Base-by-base conservation (phyloP, 192 early-diverging fungal genomes). In the Dissophora ornata region DNA sequence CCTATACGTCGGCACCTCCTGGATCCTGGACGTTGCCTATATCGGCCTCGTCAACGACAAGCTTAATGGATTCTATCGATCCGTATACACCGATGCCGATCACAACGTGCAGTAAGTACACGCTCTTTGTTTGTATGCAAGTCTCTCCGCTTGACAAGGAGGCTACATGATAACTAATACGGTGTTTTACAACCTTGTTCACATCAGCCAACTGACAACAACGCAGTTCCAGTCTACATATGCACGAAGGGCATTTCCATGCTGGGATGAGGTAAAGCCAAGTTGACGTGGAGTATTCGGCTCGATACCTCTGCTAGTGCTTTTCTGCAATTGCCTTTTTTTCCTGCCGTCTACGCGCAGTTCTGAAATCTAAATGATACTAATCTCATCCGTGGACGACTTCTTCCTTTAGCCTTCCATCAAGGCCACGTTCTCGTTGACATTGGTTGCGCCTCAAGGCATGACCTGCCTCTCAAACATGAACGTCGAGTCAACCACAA, bases 151-250 rank as follows among this genome's bases (percentile, higher is more conserved):
- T n/a, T n/a, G n/a, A n/a, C n/a, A n/a, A n/a, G n/a, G n/a, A n/a
- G n/a, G n/a, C n/a, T n/a, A n/a, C n/a, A n/a, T n/a, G n/a, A n/a
- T n/a, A n/a, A n/a, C n/a, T n/a, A n/a, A n/a, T n/a, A n/a, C n/a
- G n/a, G n/a, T n/a, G n/a, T n/a, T n/a, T n/a, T n/a, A n/a, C n/a
- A n/a, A n/a, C n/a, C n/a, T n/a, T n/a, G n/a, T 45, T 38, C 36
- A 9, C 36, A 9, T 6, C 44, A 91, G 87, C 77, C 87, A 91
- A 81, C 82, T 98, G 73, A 95, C 93, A 8, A 92, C 92, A 12
- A 98, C 97, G 11, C 97, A 99, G 71, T 99, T 98, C 80, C 93
- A 98, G 85, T 86, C 95, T 6, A 95, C 94, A 28, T 90, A 96
- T 69, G 92, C 92, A 25, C 90, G 97, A 53, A 86, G 93, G 30